These are phyloP conservation scores for Colletotrichum graminicola DNA, from an alignment of 2,329 filamentous ascomycete genomes.

Conservation along the genomic window DNA sequence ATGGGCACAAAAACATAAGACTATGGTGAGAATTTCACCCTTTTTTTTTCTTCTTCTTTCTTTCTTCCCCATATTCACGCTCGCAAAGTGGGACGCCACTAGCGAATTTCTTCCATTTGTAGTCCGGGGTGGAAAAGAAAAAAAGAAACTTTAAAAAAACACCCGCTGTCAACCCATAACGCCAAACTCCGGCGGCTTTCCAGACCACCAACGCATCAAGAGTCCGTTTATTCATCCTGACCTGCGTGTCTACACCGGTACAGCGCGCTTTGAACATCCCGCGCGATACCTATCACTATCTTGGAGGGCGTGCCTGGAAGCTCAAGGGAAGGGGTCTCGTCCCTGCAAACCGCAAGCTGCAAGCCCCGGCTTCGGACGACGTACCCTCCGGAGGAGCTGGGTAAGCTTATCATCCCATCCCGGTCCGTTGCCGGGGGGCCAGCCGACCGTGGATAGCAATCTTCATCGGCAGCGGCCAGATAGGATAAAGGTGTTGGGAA, in stretches of 20 bases:
- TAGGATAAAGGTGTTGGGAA: slow-evolving; percentile 15
- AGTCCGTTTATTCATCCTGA: background rate
- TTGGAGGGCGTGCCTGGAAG: background rate
- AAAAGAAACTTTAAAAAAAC: background rate
- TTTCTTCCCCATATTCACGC: background rate
- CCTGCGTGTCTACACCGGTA: background rate
- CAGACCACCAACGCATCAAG: background rate
- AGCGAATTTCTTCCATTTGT: slow-evolving; percentile 9
- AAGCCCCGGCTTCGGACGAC: background rate
- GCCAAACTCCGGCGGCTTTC: slow-evolving; percentile 12
- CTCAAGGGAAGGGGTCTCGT: background rate
- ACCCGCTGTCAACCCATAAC: slow-evolving; percentile 9
- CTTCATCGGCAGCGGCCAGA: slow-evolving; percentile 10
- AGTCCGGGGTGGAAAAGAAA: slow-evolving; percentile 1
- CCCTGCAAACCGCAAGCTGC: background rate
- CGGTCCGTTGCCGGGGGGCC: slow-evolving; percentile 9
- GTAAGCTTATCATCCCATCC: slow-evolving; percentile 35
- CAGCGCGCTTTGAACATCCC: background rate
- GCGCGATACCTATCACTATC: too few relatives aligned
- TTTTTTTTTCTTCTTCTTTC: background rate
- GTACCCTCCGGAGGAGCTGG: slow-evolving; percentile 6
- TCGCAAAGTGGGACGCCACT: slow-evolving; percentile 35
- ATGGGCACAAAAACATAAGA: background rate
- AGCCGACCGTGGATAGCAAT: background rate
- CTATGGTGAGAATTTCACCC: background rate